These are phyloP conservation scores for Podospora didyma DNA, from an alignment of 495 filamentous ascomycete genomes.

Conservation along the genomic window DNA sequence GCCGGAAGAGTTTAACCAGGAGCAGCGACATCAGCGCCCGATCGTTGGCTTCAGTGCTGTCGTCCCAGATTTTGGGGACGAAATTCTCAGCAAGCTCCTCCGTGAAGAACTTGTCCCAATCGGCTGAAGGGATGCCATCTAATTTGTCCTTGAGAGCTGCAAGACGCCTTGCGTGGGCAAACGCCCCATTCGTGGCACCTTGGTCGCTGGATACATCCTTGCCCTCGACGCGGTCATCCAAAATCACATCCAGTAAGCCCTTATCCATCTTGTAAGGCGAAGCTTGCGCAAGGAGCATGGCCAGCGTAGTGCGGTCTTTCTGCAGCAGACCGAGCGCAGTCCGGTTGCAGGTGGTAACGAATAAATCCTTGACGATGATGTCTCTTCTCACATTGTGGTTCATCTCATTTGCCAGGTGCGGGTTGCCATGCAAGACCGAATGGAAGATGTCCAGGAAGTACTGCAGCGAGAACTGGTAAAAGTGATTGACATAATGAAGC, in stretches of 20 bases:
- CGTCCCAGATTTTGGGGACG: constrained; percentile 76
- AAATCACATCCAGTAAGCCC: constrained; percentile 74
- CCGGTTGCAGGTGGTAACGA: constrained; percentile 85
- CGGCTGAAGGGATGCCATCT: constrained; percentile 50
- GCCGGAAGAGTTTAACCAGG: constrained; percentile 87
- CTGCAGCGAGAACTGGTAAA: constrained; percentile 98
- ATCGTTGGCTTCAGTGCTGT: constrained; percentile 59
- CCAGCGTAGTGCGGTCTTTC: constrained; percentile 88
- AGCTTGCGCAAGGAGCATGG: constrained; percentile 94
- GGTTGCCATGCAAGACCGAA: constrained; percentile 79
- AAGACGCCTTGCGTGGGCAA: constrained; percentile 63
- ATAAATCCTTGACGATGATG: constrained; percentile 83
- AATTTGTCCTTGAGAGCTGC: constrained; percentile 71
- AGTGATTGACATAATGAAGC: constrained; percentile 96
- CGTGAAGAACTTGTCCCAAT: constrained; percentile 75
- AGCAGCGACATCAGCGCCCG: constrained; percentile 79
- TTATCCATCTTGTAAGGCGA: constrained; percentile 93
- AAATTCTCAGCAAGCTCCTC: constrained; percentile 87
- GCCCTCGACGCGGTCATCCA: constrained; percentile 73
- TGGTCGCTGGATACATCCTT: constrained; percentile 70
- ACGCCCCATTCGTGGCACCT: constrained; percentile 63
- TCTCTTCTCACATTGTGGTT: constrained; percentile 75
- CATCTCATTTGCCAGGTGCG: constrained; percentile 63
- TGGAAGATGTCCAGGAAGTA: constrained; percentile 98
- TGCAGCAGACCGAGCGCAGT: constrained; percentile 91